phyloP scores from a whole-genome alignment of 2,329 filamentous ascomycete species.

The Gyromitra esculenta region DNA sequence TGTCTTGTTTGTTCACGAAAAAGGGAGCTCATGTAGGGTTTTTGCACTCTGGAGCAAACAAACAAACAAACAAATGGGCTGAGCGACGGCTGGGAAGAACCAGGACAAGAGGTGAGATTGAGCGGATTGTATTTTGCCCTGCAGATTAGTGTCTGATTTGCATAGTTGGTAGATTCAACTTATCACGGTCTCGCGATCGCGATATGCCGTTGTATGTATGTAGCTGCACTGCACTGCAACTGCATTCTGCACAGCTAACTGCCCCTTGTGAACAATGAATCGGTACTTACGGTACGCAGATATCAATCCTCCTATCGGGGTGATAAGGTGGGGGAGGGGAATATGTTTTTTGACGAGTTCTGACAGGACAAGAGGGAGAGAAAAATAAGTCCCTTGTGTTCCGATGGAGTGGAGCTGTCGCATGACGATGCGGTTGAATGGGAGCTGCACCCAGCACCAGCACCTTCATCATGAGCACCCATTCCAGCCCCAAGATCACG shows the following conservation, averaged over 20 bases:
- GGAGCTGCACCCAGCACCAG: constrained; percentile 4
- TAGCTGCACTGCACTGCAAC: constrained; percentile 22
- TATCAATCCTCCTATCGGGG: constrained; percentile 14
- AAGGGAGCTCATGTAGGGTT: constrained; percentile 13
- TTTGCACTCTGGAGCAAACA: constrained; percentile 8
- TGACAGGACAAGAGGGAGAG: not conserved
- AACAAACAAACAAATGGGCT: not conserved
- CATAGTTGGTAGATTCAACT: constrained; percentile 17
- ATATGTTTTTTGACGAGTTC: constrained; percentile 5
- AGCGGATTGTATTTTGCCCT: constrained; percentile 19
- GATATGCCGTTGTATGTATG: constrained; percentile 30
- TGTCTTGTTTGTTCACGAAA: constrained; percentile 20
- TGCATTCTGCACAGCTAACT: constrained; percentile 24
- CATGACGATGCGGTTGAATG: constrained; percentile 42
- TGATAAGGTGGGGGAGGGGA: constrained; percentile 35
- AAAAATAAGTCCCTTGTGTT: not conserved
- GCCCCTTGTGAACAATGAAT: constrained; percentile 26
- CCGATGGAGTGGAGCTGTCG: constrained; percentile 15
- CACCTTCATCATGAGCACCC: not conserved
- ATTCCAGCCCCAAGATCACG: not conserved
- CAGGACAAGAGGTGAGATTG: constrained; percentile 2
- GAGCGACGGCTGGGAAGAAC: constrained; percentile 1
- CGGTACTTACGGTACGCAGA: not conserved
- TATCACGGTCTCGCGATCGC: constrained; percentile 39
- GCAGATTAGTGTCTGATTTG: constrained; percentile 30